Evolutionary conservation across 139 green algal species (phyloP), one percentile per base, ranked within the genome.

Genomic region (Ettlia oleoabundans): DNA sequence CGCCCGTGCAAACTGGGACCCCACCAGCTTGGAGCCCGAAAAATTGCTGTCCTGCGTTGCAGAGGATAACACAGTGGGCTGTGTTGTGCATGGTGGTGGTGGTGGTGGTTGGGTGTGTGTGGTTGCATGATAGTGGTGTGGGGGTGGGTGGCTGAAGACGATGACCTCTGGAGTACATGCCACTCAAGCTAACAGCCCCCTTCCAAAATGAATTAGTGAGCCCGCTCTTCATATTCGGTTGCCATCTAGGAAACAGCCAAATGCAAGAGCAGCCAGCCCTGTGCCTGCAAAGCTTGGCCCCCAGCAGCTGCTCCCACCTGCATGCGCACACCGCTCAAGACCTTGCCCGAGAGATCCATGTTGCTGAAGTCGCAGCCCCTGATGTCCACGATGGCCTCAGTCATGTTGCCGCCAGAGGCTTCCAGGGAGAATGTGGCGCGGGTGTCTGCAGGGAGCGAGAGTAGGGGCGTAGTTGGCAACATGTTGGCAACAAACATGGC

Each of bases 371-470:
- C 85, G 65, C 89, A 92, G 51, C 80, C 84, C 0, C 89, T 71
- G 21, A 92, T 70, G 37, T 92, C 89, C 58, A 92, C 89, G 4
- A 89, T 88, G 0, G 87, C 89, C 82, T 93, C 89, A 2, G 69
- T 51, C 89, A 92, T 92, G 65, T 88, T 88, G 55, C 87, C 87
- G 5, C 85, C 84, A 9, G 33, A 78, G 0, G 82, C 81, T 37
- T 93, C 87, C 72, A 89, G 72, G 51, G 40, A 76, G 73, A 89
- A 89, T 10, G 81, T 86, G 4, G 86, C 82, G 0, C 85, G 33
- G 1, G 82, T 90, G 33, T 77, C 74, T 53, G 67, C 67, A 71
- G 33, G 64, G n/a, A 71, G 32, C 30, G 58, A 13, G 8, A 30
- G 13, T n/a, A 55, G 40, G 13, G 38, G 40, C 37, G 15, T 33